Conservation (phyloP, 1,284 basidiomycete genomes). For the Pyrrhoderma noxium region DNA sequence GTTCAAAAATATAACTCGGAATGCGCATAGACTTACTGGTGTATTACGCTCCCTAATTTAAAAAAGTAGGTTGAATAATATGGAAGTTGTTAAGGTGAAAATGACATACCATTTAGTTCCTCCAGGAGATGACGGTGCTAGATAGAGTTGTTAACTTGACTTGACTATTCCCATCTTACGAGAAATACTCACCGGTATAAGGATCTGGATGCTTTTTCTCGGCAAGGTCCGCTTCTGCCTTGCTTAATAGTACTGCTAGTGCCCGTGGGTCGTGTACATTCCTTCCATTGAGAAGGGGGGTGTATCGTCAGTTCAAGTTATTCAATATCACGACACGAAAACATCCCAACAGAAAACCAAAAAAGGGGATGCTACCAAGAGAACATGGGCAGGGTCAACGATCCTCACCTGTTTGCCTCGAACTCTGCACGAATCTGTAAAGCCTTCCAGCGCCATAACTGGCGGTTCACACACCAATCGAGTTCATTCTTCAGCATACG, state of each 20-base stretch:
- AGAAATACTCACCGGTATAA: slow-evolving; percentile 65
- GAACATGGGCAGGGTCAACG: too few species aligned
- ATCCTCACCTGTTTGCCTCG: slow-evolving; percentile 84
- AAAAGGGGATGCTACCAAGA: too few species aligned
- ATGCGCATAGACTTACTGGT: slow-evolving; percentile 12
- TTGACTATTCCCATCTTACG: slow-evolving; percentile 21
- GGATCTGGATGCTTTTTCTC: slow-evolving; percentile 80
- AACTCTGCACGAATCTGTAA: slow-evolving; percentile 86
- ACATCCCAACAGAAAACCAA: too few species aligned
- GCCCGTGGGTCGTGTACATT: slow-evolving; percentile 84
- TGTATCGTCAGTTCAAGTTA: not conserved
- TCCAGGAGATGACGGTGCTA: slow-evolving; percentile 72
- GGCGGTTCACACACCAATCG: slow-evolving; percentile 83
- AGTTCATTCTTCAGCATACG: slow-evolving; percentile 79
- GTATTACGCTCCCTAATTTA: slow-evolving; percentile 20
- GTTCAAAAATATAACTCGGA: not conserved
- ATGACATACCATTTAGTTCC: slow-evolving; percentile 80
- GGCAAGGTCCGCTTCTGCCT: slow-evolving; percentile 74
- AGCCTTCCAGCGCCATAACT: slow-evolving; percentile 80
- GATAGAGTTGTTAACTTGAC: slow-evolving; percentile 20
- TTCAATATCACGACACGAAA: too few species aligned
- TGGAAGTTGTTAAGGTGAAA: too few species aligned
- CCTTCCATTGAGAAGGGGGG: slow-evolving; percentile 33
- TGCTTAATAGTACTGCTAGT: slow-evolving; percentile 71
- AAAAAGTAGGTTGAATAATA: too few species aligned